These are phyloP conservation scores for Gossypium davidsonii DNA, from an alignment of 441 rosid species.

Conservation along the genomic window DNA sequence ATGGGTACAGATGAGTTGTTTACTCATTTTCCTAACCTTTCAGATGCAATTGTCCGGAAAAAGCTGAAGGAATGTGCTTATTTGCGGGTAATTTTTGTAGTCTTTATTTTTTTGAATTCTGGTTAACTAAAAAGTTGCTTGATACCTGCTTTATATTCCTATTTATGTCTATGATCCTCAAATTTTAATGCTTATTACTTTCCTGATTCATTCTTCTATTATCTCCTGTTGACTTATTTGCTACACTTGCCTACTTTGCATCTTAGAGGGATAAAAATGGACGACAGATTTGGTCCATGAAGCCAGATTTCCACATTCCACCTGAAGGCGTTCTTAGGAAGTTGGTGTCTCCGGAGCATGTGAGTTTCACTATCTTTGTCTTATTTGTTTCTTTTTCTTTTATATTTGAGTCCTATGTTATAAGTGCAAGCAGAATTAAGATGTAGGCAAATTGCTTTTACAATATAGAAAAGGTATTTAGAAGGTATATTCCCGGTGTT, in stretches of 20 bases:
- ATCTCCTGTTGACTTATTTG: constrained; percentile 15
- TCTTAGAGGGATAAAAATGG: constrained; percentile 70
- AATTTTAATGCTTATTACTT: not conserved
- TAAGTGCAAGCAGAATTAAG: not conserved
- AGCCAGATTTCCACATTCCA: constrained; percentile 57
- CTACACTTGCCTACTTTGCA: constrained; percentile 22
- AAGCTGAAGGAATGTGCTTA: constrained; percentile 70
- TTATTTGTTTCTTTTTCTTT: constrained; percentile 15
- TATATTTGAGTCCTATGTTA: not conserved
- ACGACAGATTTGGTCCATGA: constrained; percentile 59
- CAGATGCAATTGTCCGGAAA: constrained; percentile 63
- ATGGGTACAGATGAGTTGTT: constrained; percentile 71
- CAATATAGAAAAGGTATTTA: not conserved
- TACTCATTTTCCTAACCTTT: constrained; percentile 58
- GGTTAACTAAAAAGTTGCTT: not conserved
- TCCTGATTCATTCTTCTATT: not conserved
- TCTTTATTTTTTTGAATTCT: constrained; percentile 1
- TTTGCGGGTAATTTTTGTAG: constrained; percentile 44
- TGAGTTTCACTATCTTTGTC: constrained; percentile 34
- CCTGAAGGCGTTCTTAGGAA: constrained; percentile 78
- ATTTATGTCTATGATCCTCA: not conserved
- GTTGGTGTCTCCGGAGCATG: constrained; percentile 80
- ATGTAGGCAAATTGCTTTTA: not conserved
- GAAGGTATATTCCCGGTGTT: not conserved
- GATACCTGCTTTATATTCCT: not conserved